Evolutionary conservation across 192 early-diverging fungal genomes (phyloP).

Genomic region (Coemansia sp.): DNA sequence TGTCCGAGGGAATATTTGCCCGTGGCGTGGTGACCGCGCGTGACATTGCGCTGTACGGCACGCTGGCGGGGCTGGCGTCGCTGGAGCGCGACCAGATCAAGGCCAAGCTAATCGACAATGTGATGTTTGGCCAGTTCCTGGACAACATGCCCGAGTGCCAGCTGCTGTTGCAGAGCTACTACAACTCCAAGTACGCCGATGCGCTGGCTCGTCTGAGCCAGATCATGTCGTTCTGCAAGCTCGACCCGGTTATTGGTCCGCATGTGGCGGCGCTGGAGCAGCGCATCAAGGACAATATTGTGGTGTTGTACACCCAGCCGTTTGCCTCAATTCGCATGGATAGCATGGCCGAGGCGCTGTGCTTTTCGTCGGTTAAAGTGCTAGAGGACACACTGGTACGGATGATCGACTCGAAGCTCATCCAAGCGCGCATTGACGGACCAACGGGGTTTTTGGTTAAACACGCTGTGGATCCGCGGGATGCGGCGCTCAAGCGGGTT

Average conservation of each 20-base stretch:
- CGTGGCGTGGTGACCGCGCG: conserved; percentile 9
- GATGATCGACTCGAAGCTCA: conserved; percentile 30
- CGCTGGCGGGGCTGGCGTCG: conserved; percentile 31
- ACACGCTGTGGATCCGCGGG: conserved; percentile 25
- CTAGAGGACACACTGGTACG: conserved; percentile 25
- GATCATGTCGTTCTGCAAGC: conserved; percentile 23
- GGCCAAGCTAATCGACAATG: conserved; percentile 16
- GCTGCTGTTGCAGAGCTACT: conserved; percentile 27
- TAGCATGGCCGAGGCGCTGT: conserved; percentile 31
- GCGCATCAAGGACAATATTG: conserved; percentile 25
- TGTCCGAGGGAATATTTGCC: conserved; percentile 6
- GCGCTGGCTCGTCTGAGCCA: conserved; percentile 17
- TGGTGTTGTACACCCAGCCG: conserved; percentile 39
- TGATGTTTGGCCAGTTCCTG: conserved; percentile 32
- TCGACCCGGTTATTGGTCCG: conserved; percentile 32
- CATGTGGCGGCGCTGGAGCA: conserved; percentile 11
- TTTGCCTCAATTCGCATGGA: conserved; percentile 30
- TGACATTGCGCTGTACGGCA: conserved; percentile 45
- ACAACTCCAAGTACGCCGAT: conserved; percentile 26
- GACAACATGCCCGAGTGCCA: conserved; percentile 40
- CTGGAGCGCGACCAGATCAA: conserved; percentile 27
- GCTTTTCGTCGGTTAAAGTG: conserved; percentile 14
- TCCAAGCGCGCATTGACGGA: conserved; percentile 34
- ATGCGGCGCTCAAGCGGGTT: conserved; percentile 19
- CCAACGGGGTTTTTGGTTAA: conserved; percentile 31